phyloP scores from a whole-genome alignment of 1,139 yeast species.

The Geotrichum siamense region DNA sequence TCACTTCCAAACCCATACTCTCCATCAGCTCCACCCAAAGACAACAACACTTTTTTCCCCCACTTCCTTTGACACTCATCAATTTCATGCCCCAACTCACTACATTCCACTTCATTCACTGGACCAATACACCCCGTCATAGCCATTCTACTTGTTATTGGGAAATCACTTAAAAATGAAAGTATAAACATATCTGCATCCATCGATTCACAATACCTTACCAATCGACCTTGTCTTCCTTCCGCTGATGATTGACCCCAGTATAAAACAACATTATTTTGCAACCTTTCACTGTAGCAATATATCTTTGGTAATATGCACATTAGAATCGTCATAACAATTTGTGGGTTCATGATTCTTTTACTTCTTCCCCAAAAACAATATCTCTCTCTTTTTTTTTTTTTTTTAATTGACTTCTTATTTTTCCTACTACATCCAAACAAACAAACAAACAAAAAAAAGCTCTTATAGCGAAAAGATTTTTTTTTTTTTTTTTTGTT shows the following conservation, averaged over 20 bases:
- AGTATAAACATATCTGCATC: slow-evolving; percentile 67
- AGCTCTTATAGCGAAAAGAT: too few relatives aligned
- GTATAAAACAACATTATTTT: slow-evolving; percentile 51
- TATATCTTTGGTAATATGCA: too few relatives aligned
- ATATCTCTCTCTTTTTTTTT: too few relatives aligned
- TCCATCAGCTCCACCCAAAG: slow-evolving; percentile 78
- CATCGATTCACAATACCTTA: slow-evolving; percentile 59
- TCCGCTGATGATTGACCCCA: slow-evolving; percentile 92
- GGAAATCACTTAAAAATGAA: slow-evolving; percentile 61
- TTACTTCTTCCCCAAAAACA: too few relatives aligned
- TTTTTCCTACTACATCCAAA: too few relatives aligned
- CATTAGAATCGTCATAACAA: too few relatives aligned
- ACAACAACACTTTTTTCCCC: slow-evolving; percentile 67
- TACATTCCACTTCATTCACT: slow-evolving; percentile 47
- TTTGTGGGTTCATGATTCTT: too few relatives aligned
- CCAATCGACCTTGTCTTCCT: slow-evolving; percentile 52
- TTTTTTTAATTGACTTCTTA: too few relatives aligned
- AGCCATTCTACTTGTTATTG: slow-evolving; percentile 45
- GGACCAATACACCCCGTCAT: slow-evolving; percentile 58
- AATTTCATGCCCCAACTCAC: slow-evolving; percentile 61
- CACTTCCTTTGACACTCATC: slow-evolving; percentile 60
- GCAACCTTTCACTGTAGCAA: neutral
- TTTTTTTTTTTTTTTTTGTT: too few relatives aligned
- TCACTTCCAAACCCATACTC: slow-evolving; percentile 62
- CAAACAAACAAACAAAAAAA: too few relatives aligned